Percentiles rank a stretch among this genome's conserved stretches.
These are phyloP conservation scores for Metrosideros polymorpha DNA, from an alignment of 441 rosid species.

Conservation along the genomic window DNA sequence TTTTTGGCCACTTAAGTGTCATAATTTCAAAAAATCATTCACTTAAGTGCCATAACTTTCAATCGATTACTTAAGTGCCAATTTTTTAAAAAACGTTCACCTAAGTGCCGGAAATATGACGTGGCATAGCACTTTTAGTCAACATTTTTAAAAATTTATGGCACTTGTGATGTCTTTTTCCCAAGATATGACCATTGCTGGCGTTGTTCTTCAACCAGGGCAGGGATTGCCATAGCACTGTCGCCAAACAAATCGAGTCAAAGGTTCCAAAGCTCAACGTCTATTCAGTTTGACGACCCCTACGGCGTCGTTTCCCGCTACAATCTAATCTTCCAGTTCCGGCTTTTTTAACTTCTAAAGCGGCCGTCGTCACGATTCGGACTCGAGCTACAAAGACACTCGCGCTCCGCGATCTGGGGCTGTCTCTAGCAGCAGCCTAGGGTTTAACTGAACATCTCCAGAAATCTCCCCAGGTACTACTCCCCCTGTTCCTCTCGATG, in stretches of 20 bases:
- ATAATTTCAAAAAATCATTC: too few relatives aligned
- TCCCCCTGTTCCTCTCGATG: not conserved
- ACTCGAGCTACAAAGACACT: not conserved
- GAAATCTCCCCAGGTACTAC: not conserved
- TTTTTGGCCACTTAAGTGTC: too few relatives aligned
- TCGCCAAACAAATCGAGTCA: not conserved
- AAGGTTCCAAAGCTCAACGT: not conserved
- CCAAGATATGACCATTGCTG: too few relatives aligned
- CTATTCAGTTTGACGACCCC: not conserved
- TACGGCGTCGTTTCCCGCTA: not conserved
- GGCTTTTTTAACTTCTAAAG: not conserved
- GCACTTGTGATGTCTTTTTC: too few relatives aligned
- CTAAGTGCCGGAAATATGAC: too few relatives aligned
- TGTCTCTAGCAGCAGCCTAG: not conserved
- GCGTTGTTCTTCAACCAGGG: too few relatives aligned
- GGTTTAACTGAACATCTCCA: not conserved
- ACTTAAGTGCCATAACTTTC: too few relatives aligned
- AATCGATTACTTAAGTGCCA: too few relatives aligned
- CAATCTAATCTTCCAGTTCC: not conserved
- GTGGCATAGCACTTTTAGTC: too few relatives aligned
- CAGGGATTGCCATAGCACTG: not conserved
- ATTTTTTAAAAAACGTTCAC: too few relatives aligned
- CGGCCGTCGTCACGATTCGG: not conserved
- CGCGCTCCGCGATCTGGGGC: not conserved
- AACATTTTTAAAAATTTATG: too few relatives aligned